phyloP scores from a whole-genome alignment of 495 filamentous ascomycete genomes.

The Clavariopsis aquatica region DNA sequence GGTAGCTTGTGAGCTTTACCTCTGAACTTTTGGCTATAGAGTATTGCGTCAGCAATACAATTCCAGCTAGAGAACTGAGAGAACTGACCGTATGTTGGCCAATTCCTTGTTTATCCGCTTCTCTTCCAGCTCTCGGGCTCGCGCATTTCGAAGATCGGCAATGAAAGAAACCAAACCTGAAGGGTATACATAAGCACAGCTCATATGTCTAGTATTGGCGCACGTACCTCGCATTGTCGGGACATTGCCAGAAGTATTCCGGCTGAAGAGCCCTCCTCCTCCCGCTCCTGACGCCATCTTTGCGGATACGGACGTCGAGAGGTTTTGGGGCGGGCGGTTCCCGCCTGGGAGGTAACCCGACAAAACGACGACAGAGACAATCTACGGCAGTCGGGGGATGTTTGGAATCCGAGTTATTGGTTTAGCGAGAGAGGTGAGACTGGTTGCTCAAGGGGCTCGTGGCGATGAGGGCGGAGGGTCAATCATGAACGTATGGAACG shows the following conservation, averaged over 20 bases:
- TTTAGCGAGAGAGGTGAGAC: slow-evolving; percentile 3
- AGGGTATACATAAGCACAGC: slow-evolving; percentile 3
- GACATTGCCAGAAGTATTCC: slow-evolving; percentile 41
- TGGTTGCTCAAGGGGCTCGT: slow-evolving; percentile 18
- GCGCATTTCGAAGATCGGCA: slow-evolving; percentile 90
- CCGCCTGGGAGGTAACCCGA: slow-evolving; percentile 37
- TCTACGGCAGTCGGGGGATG: background rate
- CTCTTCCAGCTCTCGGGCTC: slow-evolving; percentile 94
- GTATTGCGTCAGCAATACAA: slow-evolving; percentile 32
- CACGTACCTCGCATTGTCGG: slow-evolving; percentile 41
- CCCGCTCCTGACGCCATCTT: slow-evolving; percentile 43
- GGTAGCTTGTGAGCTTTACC: slow-evolving; percentile 45
- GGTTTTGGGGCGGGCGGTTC: slow-evolving; percentile 32
- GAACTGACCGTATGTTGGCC: slow-evolving; percentile 82
- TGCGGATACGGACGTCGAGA: slow-evolving; percentile 25
- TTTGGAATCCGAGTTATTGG: background rate
- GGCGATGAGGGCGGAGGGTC: background rate
- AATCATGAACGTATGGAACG: slow-evolving; percentile 10
- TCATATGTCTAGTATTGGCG: background rate
- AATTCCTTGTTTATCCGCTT: slow-evolving; percentile 99
- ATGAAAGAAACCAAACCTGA: slow-evolving; percentile 94
- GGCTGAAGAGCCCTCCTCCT: slow-evolving; percentile 45
- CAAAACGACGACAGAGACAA: slow-evolving; percentile 22
- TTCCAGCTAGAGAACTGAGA: slow-evolving; percentile 5
- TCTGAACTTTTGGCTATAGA: slow-evolving; percentile 71